Conservation (phyloP, 768 basidiomycete species). For the Arthromyces matolae region DNA sequence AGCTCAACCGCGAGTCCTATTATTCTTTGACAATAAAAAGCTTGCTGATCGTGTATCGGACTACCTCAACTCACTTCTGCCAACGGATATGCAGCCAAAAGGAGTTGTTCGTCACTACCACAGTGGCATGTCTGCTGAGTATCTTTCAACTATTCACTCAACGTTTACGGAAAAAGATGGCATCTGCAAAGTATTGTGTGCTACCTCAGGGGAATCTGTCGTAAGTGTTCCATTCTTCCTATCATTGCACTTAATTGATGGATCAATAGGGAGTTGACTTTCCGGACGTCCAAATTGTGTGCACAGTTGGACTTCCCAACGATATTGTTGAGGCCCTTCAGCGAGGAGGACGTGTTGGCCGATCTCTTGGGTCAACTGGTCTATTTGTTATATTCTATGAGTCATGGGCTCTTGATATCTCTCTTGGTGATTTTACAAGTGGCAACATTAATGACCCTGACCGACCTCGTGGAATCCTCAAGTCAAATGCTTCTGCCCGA, state of each 20-base stretch:
- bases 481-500: background rate
- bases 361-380: background rate
- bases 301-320: slow-evolving; percentile 15
- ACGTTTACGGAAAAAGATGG: slow-evolving; percentile 17
- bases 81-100: background rate
- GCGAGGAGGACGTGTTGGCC: slow-evolving; percentile 17
- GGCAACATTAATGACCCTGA: slow-evolving; percentile 1
- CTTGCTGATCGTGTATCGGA: background rate
- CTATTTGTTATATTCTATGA: slow-evolving; percentile 18
- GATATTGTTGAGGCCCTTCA: slow-evolving; percentile 16
- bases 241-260: background rate
- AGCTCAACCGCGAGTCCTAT: slow-evolving; percentile 18
- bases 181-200: slow-evolving; percentile 20
- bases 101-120: slow-evolving; percentile 26
- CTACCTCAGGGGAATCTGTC: slow-evolving; percentile 5
- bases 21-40: slow-evolving; percentile 4
- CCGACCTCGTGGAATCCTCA: background rate
- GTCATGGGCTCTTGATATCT: background rate
- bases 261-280: slow-evolving; percentile 19
- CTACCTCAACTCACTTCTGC: slow-evolving; percentile 13
- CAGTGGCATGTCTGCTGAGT: slow-evolving; percentile 24
- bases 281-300: slow-evolving; percentile 20
- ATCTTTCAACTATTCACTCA: slow-evolving; percentile 15
- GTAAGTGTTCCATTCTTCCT: background rate
- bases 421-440: background rate